Conservation (phyloP, 768 basidiomycete genomes). For the Tricholoma saponaceum region DNA sequence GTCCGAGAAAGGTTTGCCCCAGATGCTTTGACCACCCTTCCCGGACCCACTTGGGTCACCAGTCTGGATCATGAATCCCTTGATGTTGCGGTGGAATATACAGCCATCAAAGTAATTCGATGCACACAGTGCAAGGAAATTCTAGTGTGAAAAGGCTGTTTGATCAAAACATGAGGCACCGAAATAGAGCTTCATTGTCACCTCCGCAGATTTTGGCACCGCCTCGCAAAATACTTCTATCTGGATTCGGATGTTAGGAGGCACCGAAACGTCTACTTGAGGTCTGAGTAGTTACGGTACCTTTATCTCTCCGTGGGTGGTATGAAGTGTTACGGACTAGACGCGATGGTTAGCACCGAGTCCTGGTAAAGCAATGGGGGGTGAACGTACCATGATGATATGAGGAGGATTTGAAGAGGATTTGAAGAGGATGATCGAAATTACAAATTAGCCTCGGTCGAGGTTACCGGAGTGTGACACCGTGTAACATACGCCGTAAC, state of each 20-base stretch:
- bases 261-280: neutral
- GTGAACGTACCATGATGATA: neutral
- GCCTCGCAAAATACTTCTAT: slow-evolving; percentile 98
- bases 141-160: slow-evolving; percentile 43
- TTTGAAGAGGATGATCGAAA: no score
- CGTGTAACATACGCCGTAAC: no score
- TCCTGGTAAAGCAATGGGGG: neutral
- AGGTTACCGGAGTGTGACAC: neutral
- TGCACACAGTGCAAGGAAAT: slow-evolving; percentile 93
- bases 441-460: no score
- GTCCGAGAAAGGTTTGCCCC: slow-evolving; percentile 89
- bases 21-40: slow-evolving; percentile 96
- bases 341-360: neutral
- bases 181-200: slow-evolving; percentile 23
- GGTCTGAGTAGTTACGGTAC: slow-evolving; percentile 31
- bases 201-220: slow-evolving; percentile 93
- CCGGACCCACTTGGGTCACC: slow-evolving; percentile 88
- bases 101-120: slow-evolving; percentile 82
- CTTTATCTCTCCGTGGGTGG: slow-evolving; percentile 93
- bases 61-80: slow-evolving; percentile 93
- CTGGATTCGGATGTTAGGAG: slow-evolving; percentile 33
- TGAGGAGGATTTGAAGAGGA: neutral
- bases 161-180: slow-evolving; percentile 6
- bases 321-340: slow-evolving; percentile 93
- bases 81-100: slow-evolving; percentile 93